Percentiles rank a stretch among this genome's conserved stretches.
Evolutionary conservation across 352 stramenopile species (phyloP).

Genomic region (Thraustochytrium striatum): DNA sequence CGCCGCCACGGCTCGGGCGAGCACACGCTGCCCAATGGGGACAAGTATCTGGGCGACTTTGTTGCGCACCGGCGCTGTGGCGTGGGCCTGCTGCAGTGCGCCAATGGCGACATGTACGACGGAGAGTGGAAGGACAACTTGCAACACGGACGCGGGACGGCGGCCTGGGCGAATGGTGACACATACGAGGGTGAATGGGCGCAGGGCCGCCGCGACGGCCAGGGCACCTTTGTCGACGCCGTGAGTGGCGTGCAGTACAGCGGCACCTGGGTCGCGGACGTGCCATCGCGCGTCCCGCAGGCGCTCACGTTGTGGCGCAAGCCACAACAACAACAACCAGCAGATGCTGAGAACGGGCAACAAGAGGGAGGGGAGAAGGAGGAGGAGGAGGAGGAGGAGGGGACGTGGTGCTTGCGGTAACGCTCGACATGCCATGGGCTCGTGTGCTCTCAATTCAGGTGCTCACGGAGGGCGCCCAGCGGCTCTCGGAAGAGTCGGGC

Average conservation of each 20-base stretch:
- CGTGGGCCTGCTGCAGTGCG: slow-evolving; percentile 68
- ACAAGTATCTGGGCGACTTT: slow-evolving; percentile 72
- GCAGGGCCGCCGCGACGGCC: slow-evolving; percentile 74
- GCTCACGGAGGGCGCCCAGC: not conserved
- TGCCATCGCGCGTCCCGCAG: not conserved
- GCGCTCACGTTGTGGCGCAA: not conserved
- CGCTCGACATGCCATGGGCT: not conserved
- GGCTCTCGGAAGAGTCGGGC: not conserved
- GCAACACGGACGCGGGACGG: slow-evolving; percentile 49
- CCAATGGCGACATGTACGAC: slow-evolving; percentile 76
- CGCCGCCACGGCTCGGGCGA: slow-evolving; percentile 55
- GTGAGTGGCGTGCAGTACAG: not conserved
- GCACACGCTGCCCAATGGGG: slow-evolving; percentile 63
- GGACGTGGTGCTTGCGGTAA: not conserved
- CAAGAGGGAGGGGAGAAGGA: not conserved
- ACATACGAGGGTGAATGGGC: slow-evolving; percentile 74
- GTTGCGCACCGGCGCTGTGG: slow-evolving; percentile 65
- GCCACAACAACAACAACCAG: not conserved
- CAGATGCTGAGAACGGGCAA: not conserved
- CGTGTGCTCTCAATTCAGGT: not conserved
- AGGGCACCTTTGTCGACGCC: slow-evolving; percentile 67
- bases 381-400: not conserved
- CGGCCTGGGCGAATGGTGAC: slow-evolving; percentile 47
- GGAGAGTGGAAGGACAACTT: slow-evolving; percentile 56
- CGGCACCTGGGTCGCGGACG: not conserved